Evolutionary conservation across 257 asterid genomes (phyloP), one percentile per base, ranked within the genome.

Genomic region (Ilex asprella): DNA sequence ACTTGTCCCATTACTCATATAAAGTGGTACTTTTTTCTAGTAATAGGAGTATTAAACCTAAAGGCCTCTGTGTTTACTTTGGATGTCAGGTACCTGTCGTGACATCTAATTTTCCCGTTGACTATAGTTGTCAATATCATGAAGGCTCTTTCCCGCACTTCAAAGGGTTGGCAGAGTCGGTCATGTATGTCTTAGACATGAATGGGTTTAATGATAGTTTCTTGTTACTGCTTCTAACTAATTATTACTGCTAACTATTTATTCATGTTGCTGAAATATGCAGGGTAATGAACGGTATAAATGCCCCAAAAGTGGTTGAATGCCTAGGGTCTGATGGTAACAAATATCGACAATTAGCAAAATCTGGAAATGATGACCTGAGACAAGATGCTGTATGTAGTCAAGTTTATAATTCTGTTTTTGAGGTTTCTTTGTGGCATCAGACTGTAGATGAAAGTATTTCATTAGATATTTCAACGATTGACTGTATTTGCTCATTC

Each of bases 331-430:
- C 99, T 57, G 96, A 92, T 65, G 99, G 99, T 61, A 79, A 74
- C 63, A 80, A 64, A 65, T 92, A 92, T 76, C 81, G 99, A 29
- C 99, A 92, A 78, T 95, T 92, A 58, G 99, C 99, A 39, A 92
- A 92, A 86, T 92, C 97, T 67, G 99, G 97, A 72, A 92, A 92
- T 73, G 99, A 92, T 80, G 99, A 92, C 79, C 82, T 92, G 73
- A 80, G 99, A 78, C 99, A 92, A 79, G 99, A 92, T 79, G 99
- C 99, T 77, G 99, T 92, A 91, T 32, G 91, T 46, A 60, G 54
- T 69, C 73, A 16, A 63, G 59, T 75, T 21, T 21, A 21, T 11
- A 35, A 3, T 47, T 60, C 61, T 63, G 55, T 63, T 56, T 64
- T 35, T 3, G 5, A 35, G 41, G 41, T 35, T 35, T 35, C 41